Percentiles rank a stretch among this genome's conserved stretches.
Evolutionary conservation across 2,329 filamentous ascomycete genomes (phyloP).

Genomic region (Sporothrix phasma): DNA sequence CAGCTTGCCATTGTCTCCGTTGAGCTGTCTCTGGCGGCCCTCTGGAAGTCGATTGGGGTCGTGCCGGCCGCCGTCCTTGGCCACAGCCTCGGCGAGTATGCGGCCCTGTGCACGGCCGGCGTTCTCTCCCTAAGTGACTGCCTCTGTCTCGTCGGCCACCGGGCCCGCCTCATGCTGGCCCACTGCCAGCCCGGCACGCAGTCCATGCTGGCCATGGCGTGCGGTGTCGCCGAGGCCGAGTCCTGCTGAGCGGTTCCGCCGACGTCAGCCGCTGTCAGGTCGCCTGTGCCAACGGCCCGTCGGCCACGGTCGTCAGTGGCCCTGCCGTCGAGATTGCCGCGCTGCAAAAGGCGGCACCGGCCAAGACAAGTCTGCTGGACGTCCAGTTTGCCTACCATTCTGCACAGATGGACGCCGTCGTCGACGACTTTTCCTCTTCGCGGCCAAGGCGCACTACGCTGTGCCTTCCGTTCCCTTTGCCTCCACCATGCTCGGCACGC

Average conservation of each 20-base stretch:
- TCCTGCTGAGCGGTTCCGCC: background rate
- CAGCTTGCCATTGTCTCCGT: constrained; percentile 46
- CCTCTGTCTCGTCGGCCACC: constrained; percentile 59
- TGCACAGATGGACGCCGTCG: constrained; percentile 44
- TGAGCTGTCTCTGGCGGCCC: constrained; percentile 46
- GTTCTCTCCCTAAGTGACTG: constrained; percentile 63
- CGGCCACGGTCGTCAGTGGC: constrained; percentile 61
- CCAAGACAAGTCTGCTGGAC: constrained; percentile 37
- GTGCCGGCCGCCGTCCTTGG: constrained; percentile 45
- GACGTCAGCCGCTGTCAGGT: background rate
- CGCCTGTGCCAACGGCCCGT: constrained; percentile 67
- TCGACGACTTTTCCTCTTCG: constrained; percentile 46
- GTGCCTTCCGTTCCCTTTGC: constrained; percentile 49
- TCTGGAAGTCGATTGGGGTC: constrained; percentile 48
- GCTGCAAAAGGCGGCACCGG: constrained; percentile 24
- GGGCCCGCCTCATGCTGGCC: constrained; percentile 54
- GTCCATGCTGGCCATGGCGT: constrained; percentile 45
- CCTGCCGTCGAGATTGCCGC: constrained; percentile 34
- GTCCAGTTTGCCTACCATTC: constrained; percentile 47
- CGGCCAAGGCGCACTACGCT: constrained; percentile 27
- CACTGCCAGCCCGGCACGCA: constrained; percentile 58
- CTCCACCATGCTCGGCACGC: constrained; percentile 55
- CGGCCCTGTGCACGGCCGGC: constrained; percentile 59
- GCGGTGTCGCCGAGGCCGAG: background rate
- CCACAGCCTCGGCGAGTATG: constrained; percentile 65